These are phyloP conservation scores for Hymenoscyphus salicellus DNA, from an alignment of 2,329 filamentous ascomycete genomes.

Conservation along the genomic window DNA sequence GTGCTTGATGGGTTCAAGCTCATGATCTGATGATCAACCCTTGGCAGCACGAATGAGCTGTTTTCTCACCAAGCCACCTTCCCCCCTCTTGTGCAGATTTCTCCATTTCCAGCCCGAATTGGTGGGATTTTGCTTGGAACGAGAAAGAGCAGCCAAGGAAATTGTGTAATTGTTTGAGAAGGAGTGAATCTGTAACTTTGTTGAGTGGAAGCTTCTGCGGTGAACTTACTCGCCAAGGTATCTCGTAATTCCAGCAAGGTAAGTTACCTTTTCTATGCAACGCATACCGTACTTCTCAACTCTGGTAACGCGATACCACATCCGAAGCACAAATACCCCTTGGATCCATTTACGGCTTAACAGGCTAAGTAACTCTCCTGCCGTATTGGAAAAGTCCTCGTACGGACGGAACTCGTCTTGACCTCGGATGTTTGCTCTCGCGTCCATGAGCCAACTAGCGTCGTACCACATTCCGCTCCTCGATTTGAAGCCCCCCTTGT, in stretches of 20 bases:
- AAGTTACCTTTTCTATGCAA: not conserved
- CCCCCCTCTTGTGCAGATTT: not conserved
- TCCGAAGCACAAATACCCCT: not conserved
- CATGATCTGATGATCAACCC: not conserved
- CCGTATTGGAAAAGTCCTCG: not conserved
- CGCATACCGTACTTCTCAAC: not conserved
- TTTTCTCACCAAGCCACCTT: not conserved
- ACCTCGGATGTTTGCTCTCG: not conserved
- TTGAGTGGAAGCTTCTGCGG: too few species aligned
- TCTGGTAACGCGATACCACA: not conserved
- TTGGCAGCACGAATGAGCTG: slow-evolving; percentile 2
- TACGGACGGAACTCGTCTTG: not conserved
- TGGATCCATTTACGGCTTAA: not conserved
- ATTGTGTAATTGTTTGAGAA: not conserved
- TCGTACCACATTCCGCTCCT: not conserved
- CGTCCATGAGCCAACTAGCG: not conserved
- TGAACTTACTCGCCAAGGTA: not conserved
- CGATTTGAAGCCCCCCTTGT: not conserved
- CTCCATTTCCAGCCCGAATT: not conserved
- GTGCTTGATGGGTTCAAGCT: not conserved
- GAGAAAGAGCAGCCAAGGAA: not conserved
- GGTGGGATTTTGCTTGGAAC: not conserved
- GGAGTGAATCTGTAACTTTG: too few species aligned
- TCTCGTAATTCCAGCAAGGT: not conserved
- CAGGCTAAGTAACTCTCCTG: not conserved